Evolutionary conservation across 306 rosid genomes (phyloP).

Genomic region (Fragaria nilgerrensis): DNA sequence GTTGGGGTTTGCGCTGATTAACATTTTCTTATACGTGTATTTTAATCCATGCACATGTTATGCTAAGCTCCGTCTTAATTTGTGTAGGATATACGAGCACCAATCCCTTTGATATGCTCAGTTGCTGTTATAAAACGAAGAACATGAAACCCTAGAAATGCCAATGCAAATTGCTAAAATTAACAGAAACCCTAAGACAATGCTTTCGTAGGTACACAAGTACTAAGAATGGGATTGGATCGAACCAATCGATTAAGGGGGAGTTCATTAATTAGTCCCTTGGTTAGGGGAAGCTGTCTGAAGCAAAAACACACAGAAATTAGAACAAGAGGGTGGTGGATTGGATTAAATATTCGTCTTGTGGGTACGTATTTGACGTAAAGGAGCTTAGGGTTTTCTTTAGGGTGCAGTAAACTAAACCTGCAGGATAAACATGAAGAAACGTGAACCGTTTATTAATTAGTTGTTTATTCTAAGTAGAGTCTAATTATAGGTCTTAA

Average conservation of each 20-base stretch:
- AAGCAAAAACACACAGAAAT: neutral
- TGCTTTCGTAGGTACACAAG: slow-evolving; percentile 3
- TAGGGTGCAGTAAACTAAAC: neutral
- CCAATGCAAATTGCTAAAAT: neutral
- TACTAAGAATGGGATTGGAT: slow-evolving; percentile 14
- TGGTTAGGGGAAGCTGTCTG: slow-evolving; percentile 28
- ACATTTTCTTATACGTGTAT: neutral
- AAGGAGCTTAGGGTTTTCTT: slow-evolving; percentile 7
- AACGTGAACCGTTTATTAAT: neutral
- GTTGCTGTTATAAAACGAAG: neutral
- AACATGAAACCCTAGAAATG: neutral
- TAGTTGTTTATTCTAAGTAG: neutral
- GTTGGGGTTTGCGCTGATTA: slow-evolving; percentile 13
- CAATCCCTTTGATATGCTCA: neutral
- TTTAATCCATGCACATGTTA: slow-evolving; percentile 7
- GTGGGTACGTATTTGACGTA: neutral
- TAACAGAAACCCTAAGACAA: neutral
- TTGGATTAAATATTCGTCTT: neutral
- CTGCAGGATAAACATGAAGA: neutral
- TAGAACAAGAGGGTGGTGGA: neutral
- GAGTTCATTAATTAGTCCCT: slow-evolving; percentile 28
- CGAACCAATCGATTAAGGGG: neutral
- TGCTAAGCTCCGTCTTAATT: slow-evolving; percentile 1
- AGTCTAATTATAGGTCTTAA: neutral
- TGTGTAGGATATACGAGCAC: neutral